These are phyloP conservation scores for Jackrogersella multiformis DNA, from an alignment of 495 filamentous ascomycete species.

Conservation along the genomic window DNA sequence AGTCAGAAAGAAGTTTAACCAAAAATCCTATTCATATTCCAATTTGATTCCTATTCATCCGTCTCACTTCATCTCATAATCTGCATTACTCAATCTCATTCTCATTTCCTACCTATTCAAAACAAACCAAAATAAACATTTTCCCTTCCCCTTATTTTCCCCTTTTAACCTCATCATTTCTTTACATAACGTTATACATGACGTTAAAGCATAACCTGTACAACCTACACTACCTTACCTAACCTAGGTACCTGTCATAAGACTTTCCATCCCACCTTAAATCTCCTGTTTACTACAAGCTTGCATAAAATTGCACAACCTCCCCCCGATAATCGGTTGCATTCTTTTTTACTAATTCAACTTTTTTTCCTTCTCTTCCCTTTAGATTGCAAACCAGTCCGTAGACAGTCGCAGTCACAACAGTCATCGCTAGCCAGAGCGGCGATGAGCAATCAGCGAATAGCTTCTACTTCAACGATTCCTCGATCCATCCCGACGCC, in stretches of 20 bases:
- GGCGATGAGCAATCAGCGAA: slow-evolving; percentile 59
- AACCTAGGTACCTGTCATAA: slow-evolving; percentile 5
- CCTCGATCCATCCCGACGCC: slow-evolving; percentile 38
- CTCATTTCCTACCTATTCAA: too few relatives aligned
- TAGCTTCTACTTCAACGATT: slow-evolving; percentile 46
- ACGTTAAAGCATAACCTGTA: too few relatives aligned
- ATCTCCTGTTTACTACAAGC: slow-evolving; percentile 13
- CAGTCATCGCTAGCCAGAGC: slow-evolving; percentile 59
- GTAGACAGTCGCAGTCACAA: slow-evolving; percentile 50
- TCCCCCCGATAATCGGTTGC: slow-evolving; percentile 37
- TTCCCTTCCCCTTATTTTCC: not conserved
- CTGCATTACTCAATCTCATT: too few relatives aligned
- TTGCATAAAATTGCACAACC: slow-evolving; percentile 24
- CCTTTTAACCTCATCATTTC: not conserved
- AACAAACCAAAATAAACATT: not conserved
- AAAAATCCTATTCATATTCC: not conserved
- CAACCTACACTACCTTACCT: not conserved
- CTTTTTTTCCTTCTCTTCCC: slow-evolving; percentile 1
- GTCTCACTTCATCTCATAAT: too few relatives aligned
- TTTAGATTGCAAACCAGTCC: slow-evolving; percentile 41
- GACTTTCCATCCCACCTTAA: slow-evolving; percentile 18
- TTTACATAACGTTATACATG: not conserved
- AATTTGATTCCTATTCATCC: too few relatives aligned
- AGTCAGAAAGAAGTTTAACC: not conserved
- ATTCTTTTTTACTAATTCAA: slow-evolving; percentile 27